Evolutionary conservation across 768 basidiomycete genomes (phyloP), one percentile per base, ranked within the genome.

Genomic region (Leccinum variicolor): DNA sequence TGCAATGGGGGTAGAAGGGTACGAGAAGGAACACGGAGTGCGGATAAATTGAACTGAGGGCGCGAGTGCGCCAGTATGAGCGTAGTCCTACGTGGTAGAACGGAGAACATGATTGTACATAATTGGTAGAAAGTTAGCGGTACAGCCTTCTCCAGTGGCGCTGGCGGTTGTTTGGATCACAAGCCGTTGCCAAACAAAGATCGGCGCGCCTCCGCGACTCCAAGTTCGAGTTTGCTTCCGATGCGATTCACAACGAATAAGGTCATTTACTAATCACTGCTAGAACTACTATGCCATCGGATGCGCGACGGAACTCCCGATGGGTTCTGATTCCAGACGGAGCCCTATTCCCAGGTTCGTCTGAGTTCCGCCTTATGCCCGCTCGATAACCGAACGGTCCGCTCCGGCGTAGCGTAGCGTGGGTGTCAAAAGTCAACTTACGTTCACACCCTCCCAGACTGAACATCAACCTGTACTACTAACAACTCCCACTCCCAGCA

Each of bases 391-490:
- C 62, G 62, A 69, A 25, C 61, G 58, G 62, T 50, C 61, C 64
- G 66, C 45, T 3, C 10, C 41, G 31, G 31, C 31, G 41, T 13
- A 19, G n/a, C 39, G 36, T 39, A 39, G 39, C 41, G 41, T 43
- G 45, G 23, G 56, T 49, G 48, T 25, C 54, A 25, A 39, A 64
- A 62, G 33, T 63, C 69, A 69, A 71, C 69, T 71, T 71, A 62
- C 58, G 58, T 64, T 69, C 61, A 52, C 68, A 59, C 47, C 34
- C 31, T 15, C 19, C 48, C 33, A 33, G 19, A n/a, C 34, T 48
- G 26, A 31, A 59, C 53, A 36, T 59, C 43, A 62, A 62, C 68
- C 46, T 69, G 69, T 69, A 71, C 69, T 36, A 62, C 57, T 39
- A 66, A 29, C 58, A n/a, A 14, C 49, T 26, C 46, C 46, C 52